Base-by-base conservation (phyloP, 1,139 yeast genomes). In the Debaryomyces nepalensis region DNA sequence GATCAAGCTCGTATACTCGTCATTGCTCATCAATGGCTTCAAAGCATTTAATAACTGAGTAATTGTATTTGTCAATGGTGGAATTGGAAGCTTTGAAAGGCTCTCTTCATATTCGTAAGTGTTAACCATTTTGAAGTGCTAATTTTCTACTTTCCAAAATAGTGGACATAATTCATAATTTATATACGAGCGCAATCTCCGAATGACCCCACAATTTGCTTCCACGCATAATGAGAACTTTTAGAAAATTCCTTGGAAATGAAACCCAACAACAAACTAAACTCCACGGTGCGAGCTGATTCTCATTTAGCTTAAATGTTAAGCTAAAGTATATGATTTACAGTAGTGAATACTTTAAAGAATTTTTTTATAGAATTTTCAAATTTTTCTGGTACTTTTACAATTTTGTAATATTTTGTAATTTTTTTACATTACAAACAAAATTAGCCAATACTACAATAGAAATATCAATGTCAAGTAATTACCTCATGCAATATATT, bases 31-130 rank as follows among this genome's bases (percentile, higher is more conserved):
- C 33, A 82, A 57, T 0, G 87, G 86, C 47, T 75, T 68, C 32
- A 81, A 52, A 0, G 84, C 76, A 2, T 61, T 57, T 21, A 79
- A 58, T 5, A 80, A 60, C 53, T 79, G 82, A 30, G 58, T 63
- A 6, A 76, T 61, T 0, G 86, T 77, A 8, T 70, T 51, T 1
- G 59, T 48, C 10, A 81, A 59, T 30, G 66, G 61, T 0, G 87
- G 87, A 3, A 82, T 79, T 0, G 84, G 84, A n/a, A 82, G 62
- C 23, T 53, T 55, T 2, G 83, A 82, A 19, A 79, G 60, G 0
- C 30, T 8, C 3, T 49, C 45, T 43, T 64, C 69, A 42, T 54
- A 41, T 32, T 50, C 44, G 45, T 49, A 63, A 6, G 66, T 60
- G 22, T 34, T 26, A 8, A 29, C 18, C 39, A 40, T 40, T 7